phyloP scores from a whole-genome alignment of 306 rosid genomes.

The Casuarina equisetifolia region DNA sequence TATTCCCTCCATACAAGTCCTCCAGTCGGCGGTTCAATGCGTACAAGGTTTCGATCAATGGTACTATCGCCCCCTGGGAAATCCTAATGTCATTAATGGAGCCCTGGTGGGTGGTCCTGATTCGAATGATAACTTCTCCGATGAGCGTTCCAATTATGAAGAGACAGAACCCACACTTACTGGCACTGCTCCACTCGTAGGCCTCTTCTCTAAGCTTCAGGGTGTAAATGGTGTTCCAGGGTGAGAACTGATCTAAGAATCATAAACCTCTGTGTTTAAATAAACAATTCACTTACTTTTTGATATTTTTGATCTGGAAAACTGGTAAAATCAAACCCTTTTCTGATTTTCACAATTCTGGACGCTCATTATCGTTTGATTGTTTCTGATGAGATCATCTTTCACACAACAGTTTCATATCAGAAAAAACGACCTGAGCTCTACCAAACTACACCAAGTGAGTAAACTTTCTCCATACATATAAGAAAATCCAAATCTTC shows the following conservation, averaged over 20 bases:
- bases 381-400: neutral
- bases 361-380: neutral
- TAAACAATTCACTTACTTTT: too few relatives aligned
- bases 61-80: constrained; percentile 51
- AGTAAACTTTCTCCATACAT: constrained; percentile 10
- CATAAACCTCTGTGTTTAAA: too few relatives aligned
- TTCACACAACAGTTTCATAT: constrained; percentile 35
- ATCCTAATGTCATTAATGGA: constrained; percentile 71
- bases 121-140: constrained; percentile 52
- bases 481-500: neutral
- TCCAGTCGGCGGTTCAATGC: constrained; percentile 55
- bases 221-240: constrained; percentile 46
- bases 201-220: constrained; percentile 77
- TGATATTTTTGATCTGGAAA: too few relatives aligned
- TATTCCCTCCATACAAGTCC: constrained; percentile 48
- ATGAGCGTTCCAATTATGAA: constrained; percentile 80
- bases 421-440: constrained; percentile 29
- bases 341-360: neutral
- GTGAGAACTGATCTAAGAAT: constrained; percentile 23
- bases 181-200: constrained; percentile 74
- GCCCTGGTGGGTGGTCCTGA: constrained; percentile 90
- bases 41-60: constrained; percentile 73
- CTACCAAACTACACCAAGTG: constrained; percentile 35
- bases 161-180: constrained; percentile 84
- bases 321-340: neutral